phyloP scores from a whole-genome alignment of 2,329 filamentous ascomycete genomes.

The Trichoderma afroharzianum region DNA sequence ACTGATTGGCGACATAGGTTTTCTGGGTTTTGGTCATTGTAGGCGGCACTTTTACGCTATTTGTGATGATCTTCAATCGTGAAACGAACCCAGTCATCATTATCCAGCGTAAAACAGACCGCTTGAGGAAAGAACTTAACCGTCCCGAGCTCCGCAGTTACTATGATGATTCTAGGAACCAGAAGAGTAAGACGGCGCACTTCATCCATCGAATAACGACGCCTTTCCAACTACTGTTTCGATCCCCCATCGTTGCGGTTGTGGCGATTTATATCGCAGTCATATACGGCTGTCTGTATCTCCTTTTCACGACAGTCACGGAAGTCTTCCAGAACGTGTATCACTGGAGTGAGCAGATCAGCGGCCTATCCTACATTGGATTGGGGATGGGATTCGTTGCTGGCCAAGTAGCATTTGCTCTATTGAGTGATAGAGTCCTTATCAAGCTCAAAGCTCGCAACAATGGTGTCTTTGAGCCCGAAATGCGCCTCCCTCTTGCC shows the following conservation, averaged over 20 bases:
- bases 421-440: slow-evolving; percentile 41
- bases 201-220: slow-evolving; percentile 47
- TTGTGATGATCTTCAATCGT: slow-evolving; percentile 37
- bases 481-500: slow-evolving; percentile 34
- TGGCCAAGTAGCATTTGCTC: slow-evolving; percentile 38
- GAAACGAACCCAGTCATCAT: slow-evolving; percentile 43
- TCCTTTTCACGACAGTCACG: slow-evolving; percentile 39
- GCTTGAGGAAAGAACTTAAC: slow-evolving; percentile 42
- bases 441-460: slow-evolving; percentile 33
- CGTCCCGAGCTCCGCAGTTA: slow-evolving; percentile 43
- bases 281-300: slow-evolving; percentile 6
- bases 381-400: slow-evolving; percentile 42
- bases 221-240: slow-evolving; percentile 47
- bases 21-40: slow-evolving; percentile 47
- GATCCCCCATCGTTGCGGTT: slow-evolving; percentile 45
- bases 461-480: slow-evolving; percentile 22
- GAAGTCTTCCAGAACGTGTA: slow-evolving; percentile 40
- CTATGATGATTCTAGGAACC: slow-evolving; percentile 38
- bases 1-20: background rate
- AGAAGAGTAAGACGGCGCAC: slow-evolving; percentile 20
- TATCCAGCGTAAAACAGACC: slow-evolving; percentile 45
- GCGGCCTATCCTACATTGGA: slow-evolving; percentile 48
- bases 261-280: slow-evolving; percentile 32
- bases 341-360: slow-evolving; percentile 20
- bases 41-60: slow-evolving; percentile 24